Base-by-base conservation (phyloP, 129 eudicot genomes). In the Pulicaria dysenterica region DNA sequence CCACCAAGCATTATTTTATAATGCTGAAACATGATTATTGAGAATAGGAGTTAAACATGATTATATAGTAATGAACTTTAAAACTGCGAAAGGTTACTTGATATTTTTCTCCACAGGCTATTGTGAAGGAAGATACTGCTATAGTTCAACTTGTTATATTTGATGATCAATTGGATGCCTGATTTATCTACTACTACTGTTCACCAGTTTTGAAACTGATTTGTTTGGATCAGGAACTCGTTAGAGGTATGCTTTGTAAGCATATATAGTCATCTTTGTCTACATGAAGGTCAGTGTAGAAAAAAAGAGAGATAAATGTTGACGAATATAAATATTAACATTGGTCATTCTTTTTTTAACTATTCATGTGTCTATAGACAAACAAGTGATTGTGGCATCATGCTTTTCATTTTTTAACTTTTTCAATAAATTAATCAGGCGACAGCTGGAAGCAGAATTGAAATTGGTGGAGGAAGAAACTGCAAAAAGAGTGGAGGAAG, bases 391-490 rank as follows among this genome's bases (percentile, higher is more conserved):
- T 24, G 63, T 44, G 38, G 55, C 70, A 51, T 72, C 40, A 73
- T 73, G 75, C 62, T 40, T 58, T 24, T 55, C 31, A 24, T 0
- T 24, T 24, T 24, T 24, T 24, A 24, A 24, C 31, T 24, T 24
- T 24, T 24, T 24, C 31, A 24, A 24, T 24, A 24, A 62, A 12
- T 81, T 68, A 64, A 43, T 66, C 73, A 95, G 99, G 97, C 90
- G 90, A 56, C 97, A 91, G 59, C 85, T 83, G 39, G 99, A 88
- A 75, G 92, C 92, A 58, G 94, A 95, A 67, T 24, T 90, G 55
- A 90, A 81, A 61, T 72, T 95, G 60, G 67, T 95, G 58, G 97
- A 95, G 80, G 99, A 95, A 88, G 99, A 95, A 85, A 90, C 99
- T 37, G 86, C 97, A 70, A 95, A 75, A 76, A 84, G 99, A 85